Conservation (phyloP, 2,329 filamentous ascomycete species). For the Microascus cirrosus region DNA sequence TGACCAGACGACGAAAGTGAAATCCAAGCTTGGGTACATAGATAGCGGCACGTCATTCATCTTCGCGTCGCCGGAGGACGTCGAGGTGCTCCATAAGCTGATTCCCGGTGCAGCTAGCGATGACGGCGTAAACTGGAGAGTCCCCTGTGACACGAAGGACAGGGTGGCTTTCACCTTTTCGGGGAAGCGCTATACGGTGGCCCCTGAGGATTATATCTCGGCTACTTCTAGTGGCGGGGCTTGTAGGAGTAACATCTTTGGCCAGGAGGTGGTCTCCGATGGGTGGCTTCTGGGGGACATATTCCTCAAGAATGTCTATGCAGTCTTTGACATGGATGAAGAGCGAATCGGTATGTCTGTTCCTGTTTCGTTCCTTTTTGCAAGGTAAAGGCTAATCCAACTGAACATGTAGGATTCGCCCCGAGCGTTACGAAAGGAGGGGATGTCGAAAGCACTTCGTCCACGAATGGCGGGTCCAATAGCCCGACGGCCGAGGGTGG, state of each 20-base stretch:
- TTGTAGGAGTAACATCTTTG: slow-evolving; percentile 66
- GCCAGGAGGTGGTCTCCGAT: slow-evolving; percentile 52
- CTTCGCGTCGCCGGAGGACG: slow-evolving; percentile 58
- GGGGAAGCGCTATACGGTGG: slow-evolving; percentile 54
- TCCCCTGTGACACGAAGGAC: slow-evolving; percentile 60
- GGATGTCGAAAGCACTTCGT: not conserved
- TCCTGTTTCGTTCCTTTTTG: not conserved
- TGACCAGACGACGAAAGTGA: slow-evolving; percentile 45
- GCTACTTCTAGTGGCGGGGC: slow-evolving; percentile 25
- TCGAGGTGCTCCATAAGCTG: slow-evolving; percentile 53
- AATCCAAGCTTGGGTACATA: slow-evolving; percentile 54
- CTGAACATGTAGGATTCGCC: not conserved
- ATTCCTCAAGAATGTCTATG: slow-evolving; percentile 84
- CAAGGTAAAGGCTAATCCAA: not conserved
- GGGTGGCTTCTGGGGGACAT: slow-evolving; percentile 73
- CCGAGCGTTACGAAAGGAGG: not conserved
- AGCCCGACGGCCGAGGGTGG: not conserved
- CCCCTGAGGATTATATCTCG: slow-evolving; percentile 59
- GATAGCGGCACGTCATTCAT: slow-evolving; percentile 78
- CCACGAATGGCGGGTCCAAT: not conserved
- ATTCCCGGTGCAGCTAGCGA: slow-evolving; percentile 48
- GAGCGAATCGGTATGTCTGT: slow-evolving; percentile 44
- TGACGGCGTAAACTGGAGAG: slow-evolving; percentile 51
- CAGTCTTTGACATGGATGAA: slow-evolving; percentile 69
- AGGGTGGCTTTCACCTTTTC: slow-evolving; percentile 57